A percentile compares a stretch with the other conserved stretches of the same genome.
phyloP scores from a whole-genome alignment of 306 rosid species.

The Benincasa hispida region DNA sequence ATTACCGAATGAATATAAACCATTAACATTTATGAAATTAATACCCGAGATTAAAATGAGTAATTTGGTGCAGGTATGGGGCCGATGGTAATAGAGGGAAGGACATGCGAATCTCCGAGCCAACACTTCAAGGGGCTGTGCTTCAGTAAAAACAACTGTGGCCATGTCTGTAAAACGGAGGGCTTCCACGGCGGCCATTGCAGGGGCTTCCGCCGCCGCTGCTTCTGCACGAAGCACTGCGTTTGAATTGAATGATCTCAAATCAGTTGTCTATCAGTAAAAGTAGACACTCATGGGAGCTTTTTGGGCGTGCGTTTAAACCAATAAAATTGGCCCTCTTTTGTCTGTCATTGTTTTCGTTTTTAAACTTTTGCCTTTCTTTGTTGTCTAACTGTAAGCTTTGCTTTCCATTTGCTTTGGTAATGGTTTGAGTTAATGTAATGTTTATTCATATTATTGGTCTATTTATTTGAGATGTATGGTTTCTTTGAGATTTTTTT shows the following conservation, averaged over 20 bases:
- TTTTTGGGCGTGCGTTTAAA: background rate
- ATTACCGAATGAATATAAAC: no score
- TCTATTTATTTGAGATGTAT: background rate
- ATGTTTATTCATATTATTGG: background rate
- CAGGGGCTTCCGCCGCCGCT: slow-evolving; percentile 10
- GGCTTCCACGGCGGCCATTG: slow-evolving; percentile 5
- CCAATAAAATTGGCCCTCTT: background rate
- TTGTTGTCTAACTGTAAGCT: background rate
- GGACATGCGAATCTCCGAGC: slow-evolving; percentile 3
- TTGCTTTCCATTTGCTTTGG: background rate
- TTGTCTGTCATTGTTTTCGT: background rate
- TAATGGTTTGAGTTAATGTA: background rate
- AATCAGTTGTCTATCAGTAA: background rate
- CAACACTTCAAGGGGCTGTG: background rate
- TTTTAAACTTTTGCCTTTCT: background rate
- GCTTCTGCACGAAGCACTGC: slow-evolving; percentile 8
- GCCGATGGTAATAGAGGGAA: background rate
- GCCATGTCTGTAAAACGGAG: background rate
- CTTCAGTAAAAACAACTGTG: background rate
- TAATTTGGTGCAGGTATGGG: background rate
- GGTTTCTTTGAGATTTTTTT: background rate
- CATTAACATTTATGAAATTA: no score
- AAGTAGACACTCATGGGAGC: background rate
- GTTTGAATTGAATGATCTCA: background rate
- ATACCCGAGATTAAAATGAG: background rate